Evolutionary conservation across 495 filamentous ascomycete species (phyloP), one percentile per base, ranked within the genome.

Genomic region (Penicillium canariense): DNA sequence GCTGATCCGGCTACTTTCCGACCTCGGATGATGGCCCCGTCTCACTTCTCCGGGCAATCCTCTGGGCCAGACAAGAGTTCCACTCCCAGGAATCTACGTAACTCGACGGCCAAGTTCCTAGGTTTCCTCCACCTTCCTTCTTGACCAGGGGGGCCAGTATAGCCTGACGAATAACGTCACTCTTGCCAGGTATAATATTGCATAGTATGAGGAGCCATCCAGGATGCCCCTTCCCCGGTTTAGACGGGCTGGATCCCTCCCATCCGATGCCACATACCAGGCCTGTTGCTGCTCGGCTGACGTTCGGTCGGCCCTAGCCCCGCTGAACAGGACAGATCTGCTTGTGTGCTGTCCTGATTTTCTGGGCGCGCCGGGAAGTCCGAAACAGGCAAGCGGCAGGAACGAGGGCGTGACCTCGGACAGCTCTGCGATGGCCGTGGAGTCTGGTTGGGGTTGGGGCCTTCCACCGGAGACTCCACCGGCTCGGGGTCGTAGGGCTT

Each of bases 261-360:
- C 20, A n/a, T n/a, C n/a, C n/a, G 12, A 23, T 42, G 38, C 20
- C 38, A 18, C 18, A 42, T 25, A 17, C 20, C 38, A 1, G 34
- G 7, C 20, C 45, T 12, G 6, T 32, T 49, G 51, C 10, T 32
- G 45, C 23, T 6, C 50, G 27, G 38, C 46, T 56, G 50, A 54
- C 56, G 56, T 45, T 60, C 57, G 63, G 61, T 63, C 61, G 60
- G 60, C 63, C n/a, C n/a, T n/a, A 63, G 42, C 28, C 55, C 60
- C 45, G 32, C 43, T 57, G 31, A 22, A 39, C 17, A 6, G 11
- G 22, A 27, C 43, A 46, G 54, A 52, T 51, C 54, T 46, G 26
- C 25, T 54, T 48, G 23, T 48, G 17, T 28, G 32, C 25, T 25
- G 52, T 31, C 40, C 36, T 45, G 20, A 30, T 48, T 32, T 26